Percentiles rank a stretch among this genome's conserved stretches.
These are phyloP conservation scores for button mushroom (Agaricus bisporus) DNA, from an alignment of 768 basidiomycete genomes.

Conservation along the genomic window DNA sequence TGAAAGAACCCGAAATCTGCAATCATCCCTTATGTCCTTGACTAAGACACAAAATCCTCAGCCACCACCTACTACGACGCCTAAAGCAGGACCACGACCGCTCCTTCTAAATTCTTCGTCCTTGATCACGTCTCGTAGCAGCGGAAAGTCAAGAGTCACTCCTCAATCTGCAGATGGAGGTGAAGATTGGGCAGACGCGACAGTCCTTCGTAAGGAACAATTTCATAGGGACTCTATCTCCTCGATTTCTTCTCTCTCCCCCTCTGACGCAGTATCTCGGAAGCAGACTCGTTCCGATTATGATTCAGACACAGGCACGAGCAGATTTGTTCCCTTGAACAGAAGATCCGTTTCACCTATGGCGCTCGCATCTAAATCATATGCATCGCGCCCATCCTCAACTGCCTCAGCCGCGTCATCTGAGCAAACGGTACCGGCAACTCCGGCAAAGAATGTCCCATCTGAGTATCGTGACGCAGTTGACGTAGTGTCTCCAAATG, in stretches of 20 bases:
- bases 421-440: conserved; percentile 24
- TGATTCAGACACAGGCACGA: conserved; percentile 50
- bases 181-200: conserved; percentile 45
- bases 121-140: conserved; percentile 30
- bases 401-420: conserved; percentile 38
- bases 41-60: conserved; percentile 16
- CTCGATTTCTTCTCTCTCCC: conserved; percentile 57
- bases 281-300: conserved; percentile 39
- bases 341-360: conserved; percentile 68
- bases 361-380: conserved; percentile 46
- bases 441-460: conserved; percentile 17
- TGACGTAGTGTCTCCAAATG: conserved; percentile 6
- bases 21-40: conserved; percentile 3
- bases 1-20: conserved; percentile 18
- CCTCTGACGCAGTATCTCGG: conserved; percentile 38
- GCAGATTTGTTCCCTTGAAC: conserved; percentile 59
- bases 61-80: conserved; percentile 23
- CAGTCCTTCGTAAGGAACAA: conserved; percentile 30
- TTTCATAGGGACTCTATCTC: conserved; percentile 54
- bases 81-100: conserved; percentile 59
- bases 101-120: conserved; percentile 54
- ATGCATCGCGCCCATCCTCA: conserved; percentile 30
- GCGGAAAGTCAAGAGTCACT: conserved; percentile 16
- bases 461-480: conserved; percentile 3
- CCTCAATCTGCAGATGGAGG: conserved; percentile 6